Conservation (phyloP, 1,284 basidiomycete species). For the Leccinum pachyderme region DNA sequence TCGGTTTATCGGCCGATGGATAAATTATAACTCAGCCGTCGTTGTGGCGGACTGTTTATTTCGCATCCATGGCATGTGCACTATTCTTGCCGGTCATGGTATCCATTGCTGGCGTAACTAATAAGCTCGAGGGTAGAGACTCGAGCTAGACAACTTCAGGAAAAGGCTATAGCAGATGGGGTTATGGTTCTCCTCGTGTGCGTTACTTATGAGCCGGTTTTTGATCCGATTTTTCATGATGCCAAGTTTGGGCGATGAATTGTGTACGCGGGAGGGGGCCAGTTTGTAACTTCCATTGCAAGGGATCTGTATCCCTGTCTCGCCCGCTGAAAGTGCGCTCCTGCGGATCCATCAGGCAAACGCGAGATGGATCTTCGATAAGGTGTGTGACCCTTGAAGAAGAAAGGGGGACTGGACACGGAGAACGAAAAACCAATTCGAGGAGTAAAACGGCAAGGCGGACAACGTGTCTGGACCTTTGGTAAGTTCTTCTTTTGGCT, state of each 20-base stretch:
- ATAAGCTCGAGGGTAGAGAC: neutral
- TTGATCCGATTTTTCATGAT: conserved; percentile 1
- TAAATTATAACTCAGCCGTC: neutral
- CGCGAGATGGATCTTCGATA: neutral
- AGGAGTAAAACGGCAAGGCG: neutral
- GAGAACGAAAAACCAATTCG: neutral
- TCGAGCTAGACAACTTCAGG: neutral
- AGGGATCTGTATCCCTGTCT: neutral
- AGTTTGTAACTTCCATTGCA: neutral
- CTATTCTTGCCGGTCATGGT: neutral
- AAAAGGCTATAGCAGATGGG: neutral
- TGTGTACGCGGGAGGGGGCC: no score
- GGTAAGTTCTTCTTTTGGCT: conserved; percentile 11
- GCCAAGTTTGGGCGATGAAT: neutral
- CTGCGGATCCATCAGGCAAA: conserved; percentile 1
- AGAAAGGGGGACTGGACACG: neutral
- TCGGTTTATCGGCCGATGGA: neutral
- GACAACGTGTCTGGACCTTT: conserved; percentile 17
- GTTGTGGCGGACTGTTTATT: neutral
- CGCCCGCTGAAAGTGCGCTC: conserved; percentile 17
- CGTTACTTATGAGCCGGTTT: neutral
- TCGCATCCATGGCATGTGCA: neutral
- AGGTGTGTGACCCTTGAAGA: conserved; percentile 5
- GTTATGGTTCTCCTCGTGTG: conserved; percentile 3
- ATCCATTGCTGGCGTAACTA: neutral